Percentiles rank a stretch among this genome's conserved stretches.
Conservation (phyloP, 352 stramenopile genomes). For the Elongisporangium anandrum region DNA sequence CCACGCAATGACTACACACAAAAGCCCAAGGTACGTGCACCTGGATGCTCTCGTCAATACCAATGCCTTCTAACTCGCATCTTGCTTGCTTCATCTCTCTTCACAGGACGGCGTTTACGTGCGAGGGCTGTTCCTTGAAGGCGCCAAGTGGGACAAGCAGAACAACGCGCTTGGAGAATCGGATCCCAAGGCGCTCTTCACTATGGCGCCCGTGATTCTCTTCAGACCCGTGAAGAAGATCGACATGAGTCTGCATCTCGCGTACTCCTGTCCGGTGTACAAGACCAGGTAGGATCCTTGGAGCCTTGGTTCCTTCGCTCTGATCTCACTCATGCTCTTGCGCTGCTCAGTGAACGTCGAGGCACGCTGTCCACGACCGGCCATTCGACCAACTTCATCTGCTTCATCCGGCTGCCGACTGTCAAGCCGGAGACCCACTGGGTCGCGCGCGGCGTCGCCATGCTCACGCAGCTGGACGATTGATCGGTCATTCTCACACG, state of each 20-base stretch:
- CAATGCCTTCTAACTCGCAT: not conserved
- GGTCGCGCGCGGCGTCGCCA: constrained; percentile 91
- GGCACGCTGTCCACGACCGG: constrained; percentile 91
- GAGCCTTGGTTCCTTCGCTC: no score
- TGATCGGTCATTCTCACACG: constrained; percentile 16
- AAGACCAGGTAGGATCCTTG: constrained; percentile 83
- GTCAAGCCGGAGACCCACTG: constrained; percentile 83
- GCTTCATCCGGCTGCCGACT: constrained; percentile 88
- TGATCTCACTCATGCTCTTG: constrained; percentile 5
- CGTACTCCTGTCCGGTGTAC: constrained; percentile 93
- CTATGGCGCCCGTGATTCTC: constrained; percentile 72
- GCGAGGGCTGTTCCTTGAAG: constrained; percentile 87
- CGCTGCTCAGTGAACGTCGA: constrained; percentile 62
- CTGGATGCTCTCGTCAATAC: not conserved
- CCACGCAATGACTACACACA: constrained; percentile 66
- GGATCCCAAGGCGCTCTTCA: constrained; percentile 88
- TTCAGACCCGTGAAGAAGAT: constrained; percentile 79
- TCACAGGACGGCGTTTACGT: constrained; percentile 83
- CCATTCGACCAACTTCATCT: constrained; percentile 95
- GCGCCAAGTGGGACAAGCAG: constrained; percentile 81
- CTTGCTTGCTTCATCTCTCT: constrained; percentile 3
- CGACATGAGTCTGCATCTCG: constrained; percentile 55
- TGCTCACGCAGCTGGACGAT: constrained; percentile 90
- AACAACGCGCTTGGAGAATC: constrained; percentile 70
- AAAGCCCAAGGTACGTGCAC: constrained; percentile 45